Percentiles rank a stretch among this genome's conserved stretches.
These are phyloP conservation scores for Pseudogymnoascus sp. DNA, from an alignment of 2,329 filamentous ascomycete species.

Conservation along the genomic window DNA sequence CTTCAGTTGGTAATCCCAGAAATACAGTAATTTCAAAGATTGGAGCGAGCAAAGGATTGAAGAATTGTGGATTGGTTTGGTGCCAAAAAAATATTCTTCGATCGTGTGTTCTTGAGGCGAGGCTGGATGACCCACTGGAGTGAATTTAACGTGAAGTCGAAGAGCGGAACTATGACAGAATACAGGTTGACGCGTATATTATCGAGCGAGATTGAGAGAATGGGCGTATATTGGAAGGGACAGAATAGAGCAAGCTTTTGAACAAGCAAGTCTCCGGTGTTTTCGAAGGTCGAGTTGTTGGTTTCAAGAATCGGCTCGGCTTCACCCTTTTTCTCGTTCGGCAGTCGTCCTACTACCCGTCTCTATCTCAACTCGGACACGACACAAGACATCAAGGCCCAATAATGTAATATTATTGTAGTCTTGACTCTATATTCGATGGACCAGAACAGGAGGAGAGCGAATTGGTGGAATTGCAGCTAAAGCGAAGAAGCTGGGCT, in stretches of 20 bases:
- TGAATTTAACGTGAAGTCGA: constrained; percentile 7
- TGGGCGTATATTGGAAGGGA: constrained; percentile 5
- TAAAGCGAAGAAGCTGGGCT: background rate
- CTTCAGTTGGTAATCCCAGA: background rate
- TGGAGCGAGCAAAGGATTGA: constrained; percentile 4
- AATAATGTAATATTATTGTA: background rate
- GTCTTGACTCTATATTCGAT: background rate
- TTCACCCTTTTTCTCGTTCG: constrained; percentile 2
- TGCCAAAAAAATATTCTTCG: constrained; percentile 1
- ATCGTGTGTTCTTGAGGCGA: constrained; percentile 8
- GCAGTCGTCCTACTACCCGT: constrained; percentile 2
- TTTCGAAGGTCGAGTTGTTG: background rate
- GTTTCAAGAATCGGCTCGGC: background rate
- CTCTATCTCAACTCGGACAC: constrained; percentile 8
- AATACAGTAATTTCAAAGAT: constrained; percentile 5
- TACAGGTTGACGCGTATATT: background rate
- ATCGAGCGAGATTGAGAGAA: constrained; percentile 1
- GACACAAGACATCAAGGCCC: constrained; percentile 9
- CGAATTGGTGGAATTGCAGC: constrained; percentile 1
- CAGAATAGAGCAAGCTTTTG: background rate
- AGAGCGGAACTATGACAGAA: constrained; percentile 6
- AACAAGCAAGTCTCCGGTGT: background rate
- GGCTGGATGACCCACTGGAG: constrained; percentile 8
- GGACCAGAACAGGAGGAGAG: background rate
- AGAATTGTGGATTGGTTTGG: background rate